Evolutionary conservation across 768 basidiomycete genomes (phyloP), one percentile per base, ranked within the genome.

Genomic region (Suillus spraguei): DNA sequence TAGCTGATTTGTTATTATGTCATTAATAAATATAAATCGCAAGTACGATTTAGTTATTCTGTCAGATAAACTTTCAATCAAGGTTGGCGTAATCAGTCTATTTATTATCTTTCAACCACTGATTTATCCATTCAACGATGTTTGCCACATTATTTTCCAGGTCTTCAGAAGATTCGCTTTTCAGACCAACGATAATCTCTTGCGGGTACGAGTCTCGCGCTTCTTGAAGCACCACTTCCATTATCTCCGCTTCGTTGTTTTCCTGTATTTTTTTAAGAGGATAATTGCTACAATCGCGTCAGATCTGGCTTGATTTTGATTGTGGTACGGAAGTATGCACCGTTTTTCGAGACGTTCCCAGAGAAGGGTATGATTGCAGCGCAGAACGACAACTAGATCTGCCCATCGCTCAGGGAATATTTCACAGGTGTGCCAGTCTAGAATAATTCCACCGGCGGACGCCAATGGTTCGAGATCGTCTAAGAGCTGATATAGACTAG

Each of bases 201-300:
- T 82, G 71, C 0, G 89, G 84, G 74, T 98, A 99, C 0, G 94
- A 92, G 44, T 87, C 87, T 50, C 87, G 82, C 4, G 97, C 96
- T 74, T 99, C 97, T 38, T 93, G 90, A 13, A 91, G 79, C 42
- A 97, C 88, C 59, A 95, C 87, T 71, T 92, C 83, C 95, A 99
- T 97, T 71, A 99, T 99, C 79, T 99, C 97, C 14, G 96, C 95
- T 71, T 96, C 91, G 75, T 98, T 96, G 76, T 99, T 99, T 77
- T 99, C 97, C 73, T 96, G 92, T 5, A 99, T 94, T 78, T 99
- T 99, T 74, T 93, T 93, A 56, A 95, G 75, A 1, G 91, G 79
- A 72, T 99, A 99, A 10, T 85, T 84, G 65, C 96, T 98, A 74
- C 3, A 61, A 35, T 62, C 10, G 49, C 10, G 59, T 60, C 4